Percentiles rank a stretch among this genome's conserved stretches.
phyloP scores from a whole-genome alignment of 2,329 filamentous ascomycete species.

The Sclerotinia trifoliorum region DNA sequence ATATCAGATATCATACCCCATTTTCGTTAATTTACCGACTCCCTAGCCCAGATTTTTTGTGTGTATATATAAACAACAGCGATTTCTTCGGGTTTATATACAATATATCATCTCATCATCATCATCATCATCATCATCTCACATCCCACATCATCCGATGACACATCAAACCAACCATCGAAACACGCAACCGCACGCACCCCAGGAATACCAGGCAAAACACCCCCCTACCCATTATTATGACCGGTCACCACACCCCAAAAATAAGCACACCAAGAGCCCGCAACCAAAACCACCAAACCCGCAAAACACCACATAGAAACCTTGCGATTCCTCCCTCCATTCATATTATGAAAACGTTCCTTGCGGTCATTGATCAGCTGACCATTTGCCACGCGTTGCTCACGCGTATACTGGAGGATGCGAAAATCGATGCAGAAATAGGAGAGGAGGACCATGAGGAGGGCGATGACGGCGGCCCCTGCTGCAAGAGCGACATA shows the following conservation, averaged over 20 bases:
- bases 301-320: conserved; percentile 4
- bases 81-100: too few relatives aligned
- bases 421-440: conserved; percentile 6
- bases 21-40: too few relatives aligned
- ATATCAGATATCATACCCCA: too few relatives aligned
- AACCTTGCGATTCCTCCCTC: background rate
- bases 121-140: background rate
- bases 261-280: conserved; percentile 16
- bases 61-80: too few relatives aligned
- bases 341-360: conserved; percentile 9
- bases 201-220: background rate
- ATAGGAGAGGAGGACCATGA: conserved; percentile 2
- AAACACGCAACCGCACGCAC: too few relatives aligned
- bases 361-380: conserved; percentile 12
- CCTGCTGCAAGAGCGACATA: conserved; percentile 45
- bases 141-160: too few relatives aligned
- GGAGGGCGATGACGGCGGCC: background rate
- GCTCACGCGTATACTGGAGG: conserved; percentile 18
- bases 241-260: conserved; percentile 16
- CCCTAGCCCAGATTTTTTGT: too few relatives aligned
- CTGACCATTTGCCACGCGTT: conserved; percentile 3
- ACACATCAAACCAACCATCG: background rate
- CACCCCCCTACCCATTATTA: conserved; percentile 1
- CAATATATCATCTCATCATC: too few relatives aligned
- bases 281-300: background rate